Conservation (phyloP, 768 basidiomycete genomes). For the Mycena belliarum region DNA sequence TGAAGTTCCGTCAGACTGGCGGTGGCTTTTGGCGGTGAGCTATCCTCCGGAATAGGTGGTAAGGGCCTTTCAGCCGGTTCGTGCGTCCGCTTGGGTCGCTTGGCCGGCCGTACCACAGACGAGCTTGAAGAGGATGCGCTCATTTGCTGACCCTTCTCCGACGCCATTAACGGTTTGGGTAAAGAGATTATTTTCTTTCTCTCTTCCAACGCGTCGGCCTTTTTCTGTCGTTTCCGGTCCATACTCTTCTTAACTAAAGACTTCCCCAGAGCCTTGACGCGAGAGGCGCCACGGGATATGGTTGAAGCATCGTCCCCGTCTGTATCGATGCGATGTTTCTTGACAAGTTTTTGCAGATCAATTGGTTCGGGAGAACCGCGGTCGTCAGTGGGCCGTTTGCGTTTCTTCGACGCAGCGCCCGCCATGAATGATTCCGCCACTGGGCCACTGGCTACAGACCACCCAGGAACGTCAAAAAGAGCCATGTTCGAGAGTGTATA, state of each 20-base stretch:
- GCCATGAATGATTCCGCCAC: slow-evolving; percentile 32
- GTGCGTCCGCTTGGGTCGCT: slow-evolving; percentile 14
- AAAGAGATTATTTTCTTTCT: slow-evolving; percentile 26
- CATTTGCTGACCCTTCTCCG: slow-evolving; percentile 16
- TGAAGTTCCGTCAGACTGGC: slow-evolving; percentile 70
- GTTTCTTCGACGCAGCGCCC: slow-evolving; percentile 48
- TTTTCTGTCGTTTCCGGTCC: slow-evolving; percentile 24
- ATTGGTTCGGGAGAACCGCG: slow-evolving; percentile 28
- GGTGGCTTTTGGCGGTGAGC: neutral
- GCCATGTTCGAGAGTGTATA: slow-evolving; percentile 36
- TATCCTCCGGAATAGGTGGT: slow-evolving; percentile 18
- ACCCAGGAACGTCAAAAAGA: slow-evolving; percentile 70
- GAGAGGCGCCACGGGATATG: slow-evolving; percentile 7
- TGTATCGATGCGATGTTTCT: slow-evolving; percentile 33
- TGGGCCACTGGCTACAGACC: slow-evolving; percentile 53
- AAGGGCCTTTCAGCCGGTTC: slow-evolving; percentile 11
- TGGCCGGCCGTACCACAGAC: slow-evolving; percentile 12
- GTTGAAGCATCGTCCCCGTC: slow-evolving; percentile 18
- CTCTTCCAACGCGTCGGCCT: slow-evolving; percentile 23
- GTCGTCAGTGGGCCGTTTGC: slow-evolving; percentile 47
- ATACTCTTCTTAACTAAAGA: slow-evolving; percentile 19
- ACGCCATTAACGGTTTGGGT: slow-evolving; percentile 22
- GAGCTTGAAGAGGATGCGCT: slow-evolving; percentile 10
- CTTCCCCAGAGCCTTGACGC: slow-evolving; percentile 16
- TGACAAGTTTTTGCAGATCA: slow-evolving; percentile 61